A percentile compares a stretch with the other conserved stretches of the same genome.
phyloP scores from a whole-genome alignment of 495 filamentous ascomycete genomes.

The Evernia prunastri region DNA sequence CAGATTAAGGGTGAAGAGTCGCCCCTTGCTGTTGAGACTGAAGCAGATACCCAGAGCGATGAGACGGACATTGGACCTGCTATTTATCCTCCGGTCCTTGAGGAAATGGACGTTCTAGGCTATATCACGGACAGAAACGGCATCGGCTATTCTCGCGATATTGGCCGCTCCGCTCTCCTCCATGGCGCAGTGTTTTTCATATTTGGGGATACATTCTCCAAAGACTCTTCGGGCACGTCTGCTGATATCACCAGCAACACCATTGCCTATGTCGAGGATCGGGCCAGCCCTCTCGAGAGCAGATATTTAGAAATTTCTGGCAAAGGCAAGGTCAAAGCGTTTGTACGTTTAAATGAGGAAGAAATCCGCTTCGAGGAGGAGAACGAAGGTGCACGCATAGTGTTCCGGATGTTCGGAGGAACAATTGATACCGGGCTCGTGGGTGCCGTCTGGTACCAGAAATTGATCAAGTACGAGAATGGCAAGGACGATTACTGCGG shows the following conservation, averaged over 20 bases:
- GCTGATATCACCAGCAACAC: slow-evolving; percentile 27
- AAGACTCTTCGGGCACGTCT: slow-evolving; percentile 25
- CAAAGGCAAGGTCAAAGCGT: slow-evolving; percentile 17
- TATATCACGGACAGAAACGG: slow-evolving; percentile 21
- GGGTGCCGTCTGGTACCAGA: slow-evolving; percentile 27
- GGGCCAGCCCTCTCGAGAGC: slow-evolving; percentile 11
- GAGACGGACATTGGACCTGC: slow-evolving; percentile 10
- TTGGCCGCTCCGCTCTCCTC: slow-evolving; percentile 25
- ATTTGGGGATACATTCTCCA: slow-evolving; percentile 31
- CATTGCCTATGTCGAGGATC: slow-evolving; percentile 15
- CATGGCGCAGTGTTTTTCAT: slow-evolving; percentile 20
- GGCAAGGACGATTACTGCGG: slow-evolving; percentile 19
- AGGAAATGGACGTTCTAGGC: slow-evolving; percentile 18
- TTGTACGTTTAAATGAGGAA: slow-evolving; percentile 16
- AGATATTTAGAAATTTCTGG: slow-evolving; percentile 14
- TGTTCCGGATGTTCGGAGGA: slow-evolving; percentile 28
- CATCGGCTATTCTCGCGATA: slow-evolving; percentile 24
- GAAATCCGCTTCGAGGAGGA: slow-evolving; percentile 18
- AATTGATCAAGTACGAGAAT: slow-evolving; percentile 13
- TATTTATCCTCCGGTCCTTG: slow-evolving; percentile 19
- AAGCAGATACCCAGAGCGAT: neutral
- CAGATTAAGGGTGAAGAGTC: neutral
- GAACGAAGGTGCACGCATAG: slow-evolving; percentile 14
- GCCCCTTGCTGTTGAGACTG: neutral
- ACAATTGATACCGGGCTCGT: slow-evolving; percentile 18